Evolutionary conservation across 2,329 filamentous ascomycete species (phyloP).

Genomic region (Fusarium coicis): DNA sequence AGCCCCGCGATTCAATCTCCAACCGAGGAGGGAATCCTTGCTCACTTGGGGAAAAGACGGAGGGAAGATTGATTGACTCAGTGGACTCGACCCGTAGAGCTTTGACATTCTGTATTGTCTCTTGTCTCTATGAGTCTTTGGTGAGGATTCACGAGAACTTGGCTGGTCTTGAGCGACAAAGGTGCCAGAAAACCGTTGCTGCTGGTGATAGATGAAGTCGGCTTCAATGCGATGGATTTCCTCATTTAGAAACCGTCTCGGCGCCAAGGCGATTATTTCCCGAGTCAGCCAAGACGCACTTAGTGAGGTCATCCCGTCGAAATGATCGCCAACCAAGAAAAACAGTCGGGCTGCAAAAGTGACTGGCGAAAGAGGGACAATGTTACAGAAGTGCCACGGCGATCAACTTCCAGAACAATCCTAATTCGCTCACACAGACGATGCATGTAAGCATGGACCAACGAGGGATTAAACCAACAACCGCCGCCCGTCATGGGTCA

Average conservation of each 20-base stretch:
- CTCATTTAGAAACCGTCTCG: background rate
- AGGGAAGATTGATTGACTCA: background rate
- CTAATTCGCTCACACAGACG: background rate
- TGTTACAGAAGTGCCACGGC: constrained; percentile 26
- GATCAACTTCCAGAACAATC: constrained; percentile 18
- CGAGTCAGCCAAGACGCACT: constrained; percentile 15
- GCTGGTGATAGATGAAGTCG: background rate
- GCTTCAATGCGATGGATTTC: background rate
- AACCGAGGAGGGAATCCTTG: background rate
- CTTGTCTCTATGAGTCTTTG: background rate
- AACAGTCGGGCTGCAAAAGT: background rate
- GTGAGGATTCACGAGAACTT: background rate
- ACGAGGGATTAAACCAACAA: constrained; percentile 21
- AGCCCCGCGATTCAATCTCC: background rate
- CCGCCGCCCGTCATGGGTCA: background rate
- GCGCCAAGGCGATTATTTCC: constrained; percentile 26
- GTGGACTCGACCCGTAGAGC: background rate
- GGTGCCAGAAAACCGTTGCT: background rate
- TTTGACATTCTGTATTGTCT: background rate
- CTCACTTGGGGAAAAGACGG: background rate
- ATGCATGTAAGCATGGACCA: constrained; percentile 24
- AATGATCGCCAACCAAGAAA: constrained; percentile 5
- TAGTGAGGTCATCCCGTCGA: constrained; percentile 27
- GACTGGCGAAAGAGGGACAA: background rate
- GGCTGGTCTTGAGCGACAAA: background rate